Evolutionary conservation across 805 yeast genomes (phyloP), one percentile per base, ranked within the genome.

Genomic region (Candida chilensis): DNA sequence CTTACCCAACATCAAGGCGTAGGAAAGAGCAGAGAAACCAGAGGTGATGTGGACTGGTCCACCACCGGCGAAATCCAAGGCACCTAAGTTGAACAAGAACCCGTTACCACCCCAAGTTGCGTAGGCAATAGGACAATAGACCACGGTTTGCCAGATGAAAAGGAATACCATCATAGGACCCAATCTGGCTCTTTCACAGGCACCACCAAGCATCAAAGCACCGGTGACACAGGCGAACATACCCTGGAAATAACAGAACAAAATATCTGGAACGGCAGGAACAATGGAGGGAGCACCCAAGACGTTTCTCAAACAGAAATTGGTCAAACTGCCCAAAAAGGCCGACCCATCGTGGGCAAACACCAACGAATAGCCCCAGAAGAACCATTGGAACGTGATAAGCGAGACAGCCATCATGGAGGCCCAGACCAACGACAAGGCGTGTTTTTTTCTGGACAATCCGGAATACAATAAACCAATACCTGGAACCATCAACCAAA

Each of bases 51-150:
- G 98, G 37, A 92, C 97, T 37, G 97, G 96, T 39, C 96, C 96
- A 51, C 97, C 97, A 51, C 98, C 98, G 15, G 98, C 98, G 51
- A 84, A 92, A 64, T 92, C 98, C 37, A 86, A 71, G 21, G 88
- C 79, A 40, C 96, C 97, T 32, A 90, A 67, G 28, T 59, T 57
- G 33, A 67, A 71, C 41, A 90, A 68, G 98, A 97, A 92, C 31
- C 98, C 98, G 34, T 71, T 71, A 16, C 79, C 72, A 56, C 90
- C 90, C 98, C 98, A 92, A 16, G 95, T 83, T 97, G 97, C 90
- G 62, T 80, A 82, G 12, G 97, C 98, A 55, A 82, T 71, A 33
- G 96, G 96, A 57, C 94, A 81, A 71, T 92, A 92, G 27, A 92
- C 98, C 28, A 92, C 73, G 7, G 97, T 87, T 65, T 84, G 74